phyloP scores from a whole-genome alignment of 2,329 filamentous ascomycete genomes.

The Tricladium varicosporioides region DNA sequence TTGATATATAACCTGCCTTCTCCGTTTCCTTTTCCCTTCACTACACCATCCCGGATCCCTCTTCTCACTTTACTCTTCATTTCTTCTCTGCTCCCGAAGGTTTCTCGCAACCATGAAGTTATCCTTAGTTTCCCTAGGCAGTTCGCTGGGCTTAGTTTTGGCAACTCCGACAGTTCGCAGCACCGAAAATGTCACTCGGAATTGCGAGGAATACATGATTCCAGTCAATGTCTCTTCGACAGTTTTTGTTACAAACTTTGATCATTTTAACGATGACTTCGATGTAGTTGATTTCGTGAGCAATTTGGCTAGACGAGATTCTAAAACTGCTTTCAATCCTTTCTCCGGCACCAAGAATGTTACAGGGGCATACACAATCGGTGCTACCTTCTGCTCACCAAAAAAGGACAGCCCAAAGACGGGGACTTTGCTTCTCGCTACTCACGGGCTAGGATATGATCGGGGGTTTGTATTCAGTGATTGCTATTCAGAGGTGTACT shows the following conservation, averaged over 20 bases:
- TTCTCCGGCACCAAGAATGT: constrained; percentile 1
- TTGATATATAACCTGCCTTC: no score
- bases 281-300: constrained; percentile 9
- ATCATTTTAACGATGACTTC: constrained; percentile 6
- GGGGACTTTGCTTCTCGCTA: constrained; percentile 32
- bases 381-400: constrained; percentile 1
- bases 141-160: neutral
- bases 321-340: neutral
- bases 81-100: neutral
- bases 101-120: neutral
- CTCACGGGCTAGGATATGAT: constrained; percentile 32
- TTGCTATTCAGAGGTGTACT: constrained; percentile 23
- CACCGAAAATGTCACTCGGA: neutral
- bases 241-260: neutral
- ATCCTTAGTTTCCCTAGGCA: neutral
- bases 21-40: no score
- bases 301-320: neutral
- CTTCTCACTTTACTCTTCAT: neutral
- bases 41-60: neutral
- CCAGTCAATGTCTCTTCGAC: neutral
- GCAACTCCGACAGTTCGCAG: neutral
- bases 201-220: constrained; percentile 5
- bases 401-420: constrained; percentile 5
- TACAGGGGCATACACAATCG: constrained; percentile 2
- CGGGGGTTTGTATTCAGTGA: constrained; percentile 31